These are phyloP conservation scores for Hypholoma sublateritium DNA, from an alignment of 768 basidiomycete genomes.

Conservation along the genomic window DNA sequence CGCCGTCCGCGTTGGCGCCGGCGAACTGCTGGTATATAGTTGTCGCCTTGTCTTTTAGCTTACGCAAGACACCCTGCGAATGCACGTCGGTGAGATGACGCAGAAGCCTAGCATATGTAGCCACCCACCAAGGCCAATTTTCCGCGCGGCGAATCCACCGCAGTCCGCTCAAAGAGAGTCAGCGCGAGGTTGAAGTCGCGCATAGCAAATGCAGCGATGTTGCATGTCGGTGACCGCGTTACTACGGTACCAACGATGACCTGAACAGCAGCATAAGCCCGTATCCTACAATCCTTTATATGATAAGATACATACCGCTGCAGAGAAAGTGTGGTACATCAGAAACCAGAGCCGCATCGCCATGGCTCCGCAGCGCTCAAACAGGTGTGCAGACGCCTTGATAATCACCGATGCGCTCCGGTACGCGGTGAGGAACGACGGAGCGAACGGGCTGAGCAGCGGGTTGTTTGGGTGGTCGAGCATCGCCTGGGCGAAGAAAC, in stretches of 20 bases:
- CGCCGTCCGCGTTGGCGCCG: neutral
- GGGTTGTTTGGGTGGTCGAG: slow-evolving; percentile 54
- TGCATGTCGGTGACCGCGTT: slow-evolving; percentile 52
- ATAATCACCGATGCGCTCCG: slow-evolving; percentile 52
- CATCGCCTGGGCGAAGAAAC: slow-evolving; percentile 60
- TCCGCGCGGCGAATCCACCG: slow-evolving; percentile 44
- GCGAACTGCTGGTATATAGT: slow-evolving; percentile 13
- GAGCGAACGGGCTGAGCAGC: slow-evolving; percentile 52
- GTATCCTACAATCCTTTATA: neutral
- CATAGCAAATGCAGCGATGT: slow-evolving; percentile 48
- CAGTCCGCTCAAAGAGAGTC: slow-evolving; percentile 44
- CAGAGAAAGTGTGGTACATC: slow-evolving; percentile 49
- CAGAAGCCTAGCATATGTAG: neutral
- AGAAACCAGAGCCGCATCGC: slow-evolving; percentile 52
- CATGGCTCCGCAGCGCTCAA: slow-evolving; percentile 46
- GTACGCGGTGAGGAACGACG: slow-evolving; percentile 56
- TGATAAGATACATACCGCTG: slow-evolving; percentile 36
- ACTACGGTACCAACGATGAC: slow-evolving; percentile 61
- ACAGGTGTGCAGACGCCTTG: slow-evolving; percentile 47
- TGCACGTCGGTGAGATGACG: neutral
- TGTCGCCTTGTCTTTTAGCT: slow-evolving; percentile 45
- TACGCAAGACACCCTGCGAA: slow-evolving; percentile 40
- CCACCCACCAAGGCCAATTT: slow-evolving; percentile 43
- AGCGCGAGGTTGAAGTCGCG: slow-evolving; percentile 47
- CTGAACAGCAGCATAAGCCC: slow-evolving; percentile 26